phyloP scores from a whole-genome alignment of 768 basidiomycete genomes.

The Xerocomellus amylosporus region DNA sequence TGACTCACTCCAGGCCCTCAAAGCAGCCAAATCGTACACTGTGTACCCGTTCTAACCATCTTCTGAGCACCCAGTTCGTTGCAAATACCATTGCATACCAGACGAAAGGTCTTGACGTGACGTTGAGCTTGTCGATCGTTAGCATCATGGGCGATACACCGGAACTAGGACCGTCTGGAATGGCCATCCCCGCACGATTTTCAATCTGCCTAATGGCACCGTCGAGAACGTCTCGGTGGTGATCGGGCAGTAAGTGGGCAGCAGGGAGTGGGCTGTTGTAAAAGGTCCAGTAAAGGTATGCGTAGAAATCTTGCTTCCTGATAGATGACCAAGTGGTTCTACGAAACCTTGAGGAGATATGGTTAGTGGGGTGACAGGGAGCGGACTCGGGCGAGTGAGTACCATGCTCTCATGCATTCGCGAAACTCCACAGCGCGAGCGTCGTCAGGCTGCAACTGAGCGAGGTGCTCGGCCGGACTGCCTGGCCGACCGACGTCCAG shows the following conservation, averaged over 20 bases:
- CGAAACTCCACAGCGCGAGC: constrained; percentile 74
- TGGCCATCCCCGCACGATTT: constrained; percentile 62
- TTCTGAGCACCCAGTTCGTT: constrained; percentile 48
- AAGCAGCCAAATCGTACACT: constrained; percentile 44
- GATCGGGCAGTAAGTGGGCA: constrained; percentile 42
- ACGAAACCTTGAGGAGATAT: constrained; percentile 52
- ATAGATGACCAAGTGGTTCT: constrained; percentile 73
- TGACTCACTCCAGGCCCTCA: constrained; percentile 67
- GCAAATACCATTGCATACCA: constrained; percentile 56
- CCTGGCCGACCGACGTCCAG: constrained; percentile 48
- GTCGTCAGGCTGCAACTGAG: constrained; percentile 57
- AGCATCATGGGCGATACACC: constrained; percentile 56
- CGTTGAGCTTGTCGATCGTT: constrained; percentile 73
- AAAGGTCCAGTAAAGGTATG: constrained; percentile 84
- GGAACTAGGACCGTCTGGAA: constrained; percentile 60
- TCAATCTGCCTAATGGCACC: constrained; percentile 62
- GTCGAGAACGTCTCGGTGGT: constrained; percentile 51
- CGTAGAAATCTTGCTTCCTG: constrained; percentile 55
- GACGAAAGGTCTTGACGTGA: constrained; percentile 63
- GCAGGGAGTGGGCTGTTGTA: constrained; percentile 66
- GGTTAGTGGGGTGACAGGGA: background rate
- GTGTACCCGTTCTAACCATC: constrained; percentile 42
- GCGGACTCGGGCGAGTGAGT: constrained; percentile 1
- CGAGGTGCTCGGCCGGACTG: constrained; percentile 59
- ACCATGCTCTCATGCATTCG: constrained; percentile 60